Conservation (phyloP, 2,329 filamentous ascomycete genomes). For the Scolecobasidium constrictum region DNA sequence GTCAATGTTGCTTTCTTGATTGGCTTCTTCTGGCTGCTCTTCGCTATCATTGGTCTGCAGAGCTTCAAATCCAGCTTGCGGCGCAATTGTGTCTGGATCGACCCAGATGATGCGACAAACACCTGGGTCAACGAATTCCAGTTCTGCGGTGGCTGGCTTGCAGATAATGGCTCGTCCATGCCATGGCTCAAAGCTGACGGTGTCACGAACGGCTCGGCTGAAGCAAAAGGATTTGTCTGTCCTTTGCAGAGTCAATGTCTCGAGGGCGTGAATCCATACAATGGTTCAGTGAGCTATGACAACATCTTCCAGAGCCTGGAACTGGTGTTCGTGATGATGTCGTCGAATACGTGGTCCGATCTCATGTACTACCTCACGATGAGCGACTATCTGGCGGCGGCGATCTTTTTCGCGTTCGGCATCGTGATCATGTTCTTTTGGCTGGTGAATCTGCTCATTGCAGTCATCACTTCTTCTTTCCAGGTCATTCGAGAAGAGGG, state of each 20-base stretch:
- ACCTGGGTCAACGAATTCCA: constrained; percentile 50
- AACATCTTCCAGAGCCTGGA: constrained; percentile 88
- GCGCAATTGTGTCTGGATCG: constrained; percentile 40
- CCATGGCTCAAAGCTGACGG: constrained; percentile 60
- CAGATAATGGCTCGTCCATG: constrained; percentile 38
- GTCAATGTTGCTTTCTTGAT: constrained; percentile 91
- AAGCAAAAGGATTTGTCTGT: constrained; percentile 78
- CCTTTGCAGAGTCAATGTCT: constrained; percentile 75
- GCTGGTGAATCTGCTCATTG: constrained; percentile 89
- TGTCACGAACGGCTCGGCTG: constrained; percentile 32
- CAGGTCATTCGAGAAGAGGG: constrained; percentile 97
- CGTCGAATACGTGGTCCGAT: constrained; percentile 91
- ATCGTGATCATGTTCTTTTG: constrained; percentile 93
- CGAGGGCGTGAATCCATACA: constrained; percentile 67
- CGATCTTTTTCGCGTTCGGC: constrained; percentile 59
- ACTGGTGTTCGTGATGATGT: constrained; percentile 96
- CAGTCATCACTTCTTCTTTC: constrained; percentile 96
- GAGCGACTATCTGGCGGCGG: constrained; percentile 79
- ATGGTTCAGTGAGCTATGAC: constrained; percentile 85
- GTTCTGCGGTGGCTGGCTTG: constrained; percentile 78
- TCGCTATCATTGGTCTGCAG: constrained; percentile 93
- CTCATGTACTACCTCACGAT: constrained; percentile 88
- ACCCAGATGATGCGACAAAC: constrained; percentile 37
- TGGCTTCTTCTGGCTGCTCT: constrained; percentile 93
- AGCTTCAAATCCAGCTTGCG: constrained; percentile 58